Evolutionary conservation across 306 rosid species (phyloP), one percentile per base, ranked within the genome.

Genomic region (Acmispon strigosus): DNA sequence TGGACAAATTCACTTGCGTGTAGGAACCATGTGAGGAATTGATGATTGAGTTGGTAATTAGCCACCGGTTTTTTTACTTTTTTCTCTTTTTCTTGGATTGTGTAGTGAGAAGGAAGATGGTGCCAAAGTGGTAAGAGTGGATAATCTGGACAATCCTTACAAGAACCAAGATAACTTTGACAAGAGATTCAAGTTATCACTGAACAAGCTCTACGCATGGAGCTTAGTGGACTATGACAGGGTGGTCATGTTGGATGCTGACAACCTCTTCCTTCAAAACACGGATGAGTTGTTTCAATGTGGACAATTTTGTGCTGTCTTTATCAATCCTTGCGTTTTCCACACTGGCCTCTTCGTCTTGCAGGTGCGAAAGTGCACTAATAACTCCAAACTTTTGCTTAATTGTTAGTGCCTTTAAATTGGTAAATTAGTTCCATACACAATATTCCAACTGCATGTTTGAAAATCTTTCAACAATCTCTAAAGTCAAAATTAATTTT

Each of bases 121-220:
- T 41, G 98, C 90, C 14, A 92, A 88, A 78, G 96, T 92, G 66
- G 87, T 86, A 62, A 92, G 80, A 34, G 98, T 92, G 76, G 85
- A 90, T 50, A 90, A 92, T 61, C 12, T 92, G 81, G 84, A 90
- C 22, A 92, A 92, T 69, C 98, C 98, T 0, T 92, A 92, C 48
- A 83, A 72, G 59, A 64, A 76, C 14, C 98, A 90, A 75, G 19
- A 74, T 3, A 85, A 88, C 42, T 92, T 90, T 62, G 96, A 92
- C 66, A 61, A 62, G 74, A 86, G 98, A 67, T 92, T 92, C 71
- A 82, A 86, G 76, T 63, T 89, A 62, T 89, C 92, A 0, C 29
- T 92, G 85, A 92, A 92, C 80, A 92, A 92, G 70, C 83, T 92
- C 5, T 92, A 92, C 24, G 98, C 96, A 0, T 92, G 98, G 98